A percentile compares a stretch with the other conserved stretches of the same genome.
phyloP scores from a whole-genome alignment of 2,329 filamentous ascomycete genomes.

The Claviceps paspali region DNA sequence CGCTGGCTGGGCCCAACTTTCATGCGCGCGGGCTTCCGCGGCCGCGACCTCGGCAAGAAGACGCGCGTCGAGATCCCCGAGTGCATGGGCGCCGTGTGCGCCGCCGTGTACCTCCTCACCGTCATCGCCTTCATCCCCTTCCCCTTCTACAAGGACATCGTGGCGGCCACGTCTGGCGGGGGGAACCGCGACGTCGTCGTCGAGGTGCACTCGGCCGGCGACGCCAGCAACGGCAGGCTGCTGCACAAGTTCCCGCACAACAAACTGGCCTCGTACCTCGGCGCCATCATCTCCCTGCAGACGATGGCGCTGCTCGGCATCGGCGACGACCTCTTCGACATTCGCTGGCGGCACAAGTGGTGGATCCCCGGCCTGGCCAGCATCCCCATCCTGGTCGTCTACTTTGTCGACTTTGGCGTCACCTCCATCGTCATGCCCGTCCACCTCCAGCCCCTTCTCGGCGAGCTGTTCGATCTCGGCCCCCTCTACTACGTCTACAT shows the following conservation, averaged over 20 bases:
- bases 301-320: constrained; percentile 82
- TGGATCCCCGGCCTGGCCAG: constrained; percentile 91
- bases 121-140: constrained; percentile 92
- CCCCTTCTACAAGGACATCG: constrained; percentile 96
- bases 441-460: constrained; percentile 69
- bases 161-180: constrained; percentile 83
- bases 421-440: constrained; percentile 88
- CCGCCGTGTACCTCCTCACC: constrained; percentile 76
- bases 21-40: constrained; percentile 75
- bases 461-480: constrained; percentile 70
- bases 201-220: constrained; percentile 37
- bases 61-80: constrained; percentile 70
- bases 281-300: constrained; percentile 84
- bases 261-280: constrained; percentile 92
- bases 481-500: constrained; percentile 90
- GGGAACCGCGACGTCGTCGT: constrained; percentile 80
- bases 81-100: constrained; percentile 89
- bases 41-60: constrained; percentile 66
- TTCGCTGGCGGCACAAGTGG: constrained; percentile 97
- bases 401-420: constrained; percentile 97
- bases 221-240: constrained; percentile 44
- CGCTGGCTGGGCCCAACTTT: constrained; percentile 87
- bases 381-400: constrained; percentile 86
- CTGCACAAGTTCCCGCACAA: constrained; percentile 87
- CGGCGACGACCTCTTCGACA: constrained; percentile 92